Evolutionary conservation across 2,329 filamentous ascomycete species (phyloP), one percentile per base, ranked within the genome.

Genomic region (Fusarium sp.): DNA sequence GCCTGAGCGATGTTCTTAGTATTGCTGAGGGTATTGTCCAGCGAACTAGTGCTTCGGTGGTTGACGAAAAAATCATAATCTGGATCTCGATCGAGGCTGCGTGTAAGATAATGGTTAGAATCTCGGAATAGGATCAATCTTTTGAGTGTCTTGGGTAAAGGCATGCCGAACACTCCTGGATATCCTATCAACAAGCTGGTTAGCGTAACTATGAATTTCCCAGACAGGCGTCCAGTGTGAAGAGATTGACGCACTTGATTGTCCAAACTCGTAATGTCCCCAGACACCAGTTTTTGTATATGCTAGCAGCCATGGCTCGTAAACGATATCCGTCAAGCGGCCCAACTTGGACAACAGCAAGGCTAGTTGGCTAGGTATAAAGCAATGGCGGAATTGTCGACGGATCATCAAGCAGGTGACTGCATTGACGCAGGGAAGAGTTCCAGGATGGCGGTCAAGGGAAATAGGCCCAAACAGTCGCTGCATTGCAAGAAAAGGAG

Each of bases 321-420:
- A 13, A 7, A 22, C n/a, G 9, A 10, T 24, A 12, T 7, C 22
- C 22, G 22, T 25, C 15, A 12, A 5, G 7, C 15, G 22, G n/a
- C 5, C 3, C 3, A 49, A 12, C 13, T 1, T 26, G 0, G 6
- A 12, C 12, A 57, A 11, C 2, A 57, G 3, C 3, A 5, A 4
- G 22, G 4, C n/a, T 2, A 52, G 13, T 12, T 34, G 31, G 31
- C 31, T 34, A n/a, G 31, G 31, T n/a, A 31, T 0, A 26, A 57
- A 4, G 8, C 1, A 12, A 32, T 40, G 42, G 3, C 26, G 52
- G n/a, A 50, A 43, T 51, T 58, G 54, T 2, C 54, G 54, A 25
- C 43, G 54, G 2, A 58, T 51, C 38, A 58, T 34, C 0, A 58
- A n/a, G 22, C 54, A 2, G 6, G 54, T 58, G 6, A 58, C 15